These are phyloP conservation scores for Atkinsonella hypoxylon DNA, from an alignment of 2,329 filamentous ascomycete genomes.

Conservation along the genomic window DNA sequence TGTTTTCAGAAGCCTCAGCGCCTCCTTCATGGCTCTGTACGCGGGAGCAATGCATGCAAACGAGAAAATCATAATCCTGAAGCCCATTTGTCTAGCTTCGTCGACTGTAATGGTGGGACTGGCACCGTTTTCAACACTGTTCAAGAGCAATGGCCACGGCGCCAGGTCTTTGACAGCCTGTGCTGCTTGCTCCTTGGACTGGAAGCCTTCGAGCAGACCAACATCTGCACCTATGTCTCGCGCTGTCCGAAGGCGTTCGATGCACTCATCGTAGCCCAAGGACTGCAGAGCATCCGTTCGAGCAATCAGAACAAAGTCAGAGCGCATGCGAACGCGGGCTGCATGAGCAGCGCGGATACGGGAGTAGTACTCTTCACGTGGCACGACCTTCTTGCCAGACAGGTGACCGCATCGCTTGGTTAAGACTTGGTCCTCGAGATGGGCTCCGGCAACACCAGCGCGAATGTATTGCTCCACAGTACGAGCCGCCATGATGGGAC, in stretches of 20 bases:
- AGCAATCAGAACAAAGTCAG: conserved; percentile 53
- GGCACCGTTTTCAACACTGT: conserved; percentile 44
- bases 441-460: conserved; percentile 45
- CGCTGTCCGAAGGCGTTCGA: conserved; percentile 37
- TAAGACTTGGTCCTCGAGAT: conserved; percentile 53
- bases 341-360: conserved; percentile 44
- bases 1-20: conserved; percentile 27
- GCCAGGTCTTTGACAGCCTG: conserved; percentile 33
- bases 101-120: conserved; percentile 40
- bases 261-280: conserved; percentile 44
- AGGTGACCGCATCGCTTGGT: conserved; percentile 56
- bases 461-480: conserved; percentile 40
- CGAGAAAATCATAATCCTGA: conserved; percentile 40
- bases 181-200: conserved; percentile 35
- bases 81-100: conserved; percentile 44
- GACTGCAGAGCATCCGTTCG: conserved; percentile 49
- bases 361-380: conserved; percentile 33
- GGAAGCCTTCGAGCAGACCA: conserved; percentile 47
- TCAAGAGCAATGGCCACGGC: conserved; percentile 40
- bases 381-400: conserved; percentile 48
- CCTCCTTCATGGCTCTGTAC: conserved; percentile 29
- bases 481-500: conserved; percentile 38
- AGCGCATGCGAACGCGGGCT: conserved; percentile 33
- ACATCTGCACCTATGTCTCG: conserved; percentile 45
- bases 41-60: conserved; percentile 33